These are phyloP conservation scores for Stagonosporopsis rhizophila DNA, from an alignment of 2,329 filamentous ascomycete genomes.

Conservation along the genomic window DNA sequence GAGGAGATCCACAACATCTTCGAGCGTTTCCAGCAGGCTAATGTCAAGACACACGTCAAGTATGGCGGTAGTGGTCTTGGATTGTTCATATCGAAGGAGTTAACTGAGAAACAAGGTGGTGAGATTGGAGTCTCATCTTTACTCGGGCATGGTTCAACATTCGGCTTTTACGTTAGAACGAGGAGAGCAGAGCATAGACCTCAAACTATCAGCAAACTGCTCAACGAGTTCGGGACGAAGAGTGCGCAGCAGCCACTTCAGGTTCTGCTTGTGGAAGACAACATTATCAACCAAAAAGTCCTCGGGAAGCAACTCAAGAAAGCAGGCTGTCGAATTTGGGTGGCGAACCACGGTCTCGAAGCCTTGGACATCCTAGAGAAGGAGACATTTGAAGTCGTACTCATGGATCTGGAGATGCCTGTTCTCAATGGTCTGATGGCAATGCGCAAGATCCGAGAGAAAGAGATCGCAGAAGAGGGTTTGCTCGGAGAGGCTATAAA, in stretches of 20 bases:
- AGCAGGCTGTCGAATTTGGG: conserved; percentile 37
- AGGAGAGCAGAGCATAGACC: conserved; percentile 29
- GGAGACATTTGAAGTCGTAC: conserved; percentile 40
- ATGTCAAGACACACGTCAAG: conserved; percentile 47
- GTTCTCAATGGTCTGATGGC: conserved; percentile 55
- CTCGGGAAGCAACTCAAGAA: conserved; percentile 48
- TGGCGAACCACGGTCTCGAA: conserved; percentile 49
- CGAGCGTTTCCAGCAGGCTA: conserved; percentile 47
- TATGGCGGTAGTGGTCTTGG: conserved; percentile 56
- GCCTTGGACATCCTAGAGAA: conserved; percentile 43
- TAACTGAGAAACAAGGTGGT: conserved; percentile 55
- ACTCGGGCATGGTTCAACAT: conserved; percentile 49
- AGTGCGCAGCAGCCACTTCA: conserved; percentile 21
- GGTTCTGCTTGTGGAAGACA: conserved; percentile 50
- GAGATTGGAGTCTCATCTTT: conserved; percentile 54
- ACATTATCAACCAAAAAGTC: conserved; percentile 50
- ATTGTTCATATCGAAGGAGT: conserved; percentile 55
- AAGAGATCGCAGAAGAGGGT: conserved; percentile 49
- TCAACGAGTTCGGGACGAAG: conserved; percentile 6
- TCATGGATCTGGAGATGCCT: conserved; percentile 65
- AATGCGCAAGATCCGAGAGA: conserved; percentile 57
- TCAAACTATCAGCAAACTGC: conserved; percentile 15
- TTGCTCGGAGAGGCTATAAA: conserved; percentile 22
- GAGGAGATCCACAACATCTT: conserved; percentile 51
- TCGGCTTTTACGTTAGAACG: conserved; percentile 55